These are phyloP conservation scores for Mucor saturninus DNA, from an alignment of 371 early-diverging fungal species.

Conservation along the genomic window DNA sequence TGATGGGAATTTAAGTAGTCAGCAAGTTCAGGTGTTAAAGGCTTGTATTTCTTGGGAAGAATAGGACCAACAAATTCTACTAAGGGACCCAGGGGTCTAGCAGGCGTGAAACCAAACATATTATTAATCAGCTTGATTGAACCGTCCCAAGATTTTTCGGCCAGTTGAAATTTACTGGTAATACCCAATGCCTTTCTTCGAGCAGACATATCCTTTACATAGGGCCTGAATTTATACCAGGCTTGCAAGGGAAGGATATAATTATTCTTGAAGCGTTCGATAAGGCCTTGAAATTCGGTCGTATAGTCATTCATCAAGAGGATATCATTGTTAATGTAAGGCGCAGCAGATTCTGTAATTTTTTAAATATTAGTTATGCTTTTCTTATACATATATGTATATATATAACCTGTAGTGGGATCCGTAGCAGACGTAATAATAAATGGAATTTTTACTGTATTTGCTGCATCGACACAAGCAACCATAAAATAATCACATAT, in stretches of 20 bases:
- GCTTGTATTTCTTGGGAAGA: constrained; percentile 18
- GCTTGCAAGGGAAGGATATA: constrained; percentile 10
- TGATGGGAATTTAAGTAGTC: constrained; percentile 25
- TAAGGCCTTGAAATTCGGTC: constrained; percentile 21
- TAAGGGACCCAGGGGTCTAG: constrained; percentile 38
- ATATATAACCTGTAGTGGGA: constrained; percentile 7
- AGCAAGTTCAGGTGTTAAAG: constrained; percentile 20
- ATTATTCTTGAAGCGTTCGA: constrained; percentile 9
- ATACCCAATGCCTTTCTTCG: neutral
- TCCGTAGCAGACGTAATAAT: constrained; percentile 13
- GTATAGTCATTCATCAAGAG: constrained; percentile 15
- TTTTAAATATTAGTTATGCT: constrained; percentile 8
- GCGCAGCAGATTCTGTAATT: constrained; percentile 10
- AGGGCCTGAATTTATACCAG: neutral
- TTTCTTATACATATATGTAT: neutral
- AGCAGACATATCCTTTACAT: neutral
- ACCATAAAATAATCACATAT: constrained; percentile 19
- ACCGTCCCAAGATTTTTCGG: constrained; percentile 7
- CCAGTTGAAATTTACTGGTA: neutral
- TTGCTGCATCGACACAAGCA: constrained; percentile 18
- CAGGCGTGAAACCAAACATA: constrained; percentile 28
- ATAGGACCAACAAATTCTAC: constrained; percentile 44
- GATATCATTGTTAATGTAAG: constrained; percentile 21
- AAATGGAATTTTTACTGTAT: neutral
- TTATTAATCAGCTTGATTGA: constrained; percentile 31